These are phyloP conservation scores for Saccharomycopsis selenospora DNA, from an alignment of 805 yeast genomes.

Conservation along the genomic window DNA sequence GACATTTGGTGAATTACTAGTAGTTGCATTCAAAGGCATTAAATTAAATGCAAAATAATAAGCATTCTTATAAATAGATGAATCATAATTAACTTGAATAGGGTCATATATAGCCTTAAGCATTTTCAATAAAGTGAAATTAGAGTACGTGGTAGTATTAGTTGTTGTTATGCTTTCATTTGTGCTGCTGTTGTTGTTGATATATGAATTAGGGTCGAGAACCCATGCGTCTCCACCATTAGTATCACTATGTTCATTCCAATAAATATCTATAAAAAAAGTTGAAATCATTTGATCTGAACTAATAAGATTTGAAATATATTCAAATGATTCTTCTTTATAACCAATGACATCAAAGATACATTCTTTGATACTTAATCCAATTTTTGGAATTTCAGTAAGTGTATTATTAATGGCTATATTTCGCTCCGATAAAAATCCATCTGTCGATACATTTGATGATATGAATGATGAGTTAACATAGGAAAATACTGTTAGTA, in stretches of 20 bases:
- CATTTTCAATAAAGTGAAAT: background rate
- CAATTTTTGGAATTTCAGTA: conserved; percentile 29
- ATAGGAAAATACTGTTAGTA: too few relatives aligned
- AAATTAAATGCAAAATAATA: conserved; percentile 1
- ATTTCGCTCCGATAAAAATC: background rate
- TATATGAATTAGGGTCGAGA: background rate
- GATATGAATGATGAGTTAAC: background rate
- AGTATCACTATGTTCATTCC: conserved; percentile 30
- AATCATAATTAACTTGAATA: background rate
- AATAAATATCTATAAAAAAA: conserved; percentile 42
- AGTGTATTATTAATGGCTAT: conserved; percentile 24
- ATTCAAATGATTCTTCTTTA: conserved; percentile 23
- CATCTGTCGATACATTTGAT: background rate
- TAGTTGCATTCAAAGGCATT: background rate
- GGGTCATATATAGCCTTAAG: background rate
- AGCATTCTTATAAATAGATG: background rate
- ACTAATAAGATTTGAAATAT: conserved; percentile 24
- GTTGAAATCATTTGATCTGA: conserved; percentile 28
- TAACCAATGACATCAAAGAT: conserved; percentile 29
- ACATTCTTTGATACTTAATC: conserved; percentile 28
- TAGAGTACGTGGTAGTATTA: too few relatives aligned
- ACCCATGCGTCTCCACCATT: background rate
- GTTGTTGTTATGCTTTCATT: too few relatives aligned
- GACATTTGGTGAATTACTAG: background rate
- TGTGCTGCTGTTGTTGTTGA: background rate